Base-by-base conservation (phyloP, 768 basidiomycete species). In the Auricularia heimuer region DNA sequence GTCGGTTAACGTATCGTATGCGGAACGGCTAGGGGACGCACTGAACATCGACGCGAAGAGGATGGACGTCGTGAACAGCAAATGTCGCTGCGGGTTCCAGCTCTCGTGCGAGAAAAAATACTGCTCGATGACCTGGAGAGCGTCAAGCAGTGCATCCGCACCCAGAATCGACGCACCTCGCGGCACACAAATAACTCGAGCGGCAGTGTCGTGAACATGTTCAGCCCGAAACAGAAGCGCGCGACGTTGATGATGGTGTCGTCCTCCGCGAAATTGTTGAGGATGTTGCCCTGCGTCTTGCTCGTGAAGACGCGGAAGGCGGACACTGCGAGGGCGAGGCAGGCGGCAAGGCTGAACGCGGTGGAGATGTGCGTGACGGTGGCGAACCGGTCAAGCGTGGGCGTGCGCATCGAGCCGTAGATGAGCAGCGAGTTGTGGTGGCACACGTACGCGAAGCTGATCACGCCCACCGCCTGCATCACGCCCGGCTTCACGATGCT, bases 171-270 rank as follows among this genome's bases (percentile, higher is more conserved):
- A 29, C 29, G 29, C 63, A 91, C 94, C 81, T 99, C 97, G 77
- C 97, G 84, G 72, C 97, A 99, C 33, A 99, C 97, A 73, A 98
- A 99, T 14, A 94, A 79, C 70, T 99, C 97, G 47, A 99, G 80
- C 0, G 97, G 97, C 24, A 98, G 84, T 0, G 97, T 99, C 1
- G 95, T 95, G 71, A 98, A 97, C 97, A 98, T 99, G 75, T 96
- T 97, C 68, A 94, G 74, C 11, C 94, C 94, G 72, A 95, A 94
- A 72, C 90, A 94, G 69, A 97, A 92, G 16, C 97, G 83, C 2
- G 97, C 97, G 62, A 98, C 80, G 71, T 98, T 98, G 77, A 98
- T 97, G 65, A 98, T 70, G n/a, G 87, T 84, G 71, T 96, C 92
- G 68, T 82, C 80, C 86, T 90, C 75, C 14, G 90, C 81, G 70